These are phyloP conservation scores for Exophiala sideris DNA, from an alignment of 2,329 filamentous ascomycete species.

Conservation along the genomic window DNA sequence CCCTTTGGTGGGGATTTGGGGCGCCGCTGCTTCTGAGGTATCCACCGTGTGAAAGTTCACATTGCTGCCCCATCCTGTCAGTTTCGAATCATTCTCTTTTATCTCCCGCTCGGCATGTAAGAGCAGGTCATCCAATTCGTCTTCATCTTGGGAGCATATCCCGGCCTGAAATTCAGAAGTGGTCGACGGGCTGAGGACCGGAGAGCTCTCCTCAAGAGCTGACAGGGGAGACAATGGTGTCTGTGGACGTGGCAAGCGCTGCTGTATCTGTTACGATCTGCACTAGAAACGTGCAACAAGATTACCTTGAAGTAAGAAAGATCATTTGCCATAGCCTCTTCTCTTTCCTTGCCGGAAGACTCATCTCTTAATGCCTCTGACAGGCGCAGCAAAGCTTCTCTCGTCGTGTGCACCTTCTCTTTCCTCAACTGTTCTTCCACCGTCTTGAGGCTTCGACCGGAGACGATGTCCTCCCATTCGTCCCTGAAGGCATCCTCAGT, in stretches of 20 bases:
- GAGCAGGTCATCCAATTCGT: constrained; percentile 6
- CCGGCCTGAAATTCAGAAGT: constrained; percentile 1
- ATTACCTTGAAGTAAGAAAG: neutral
- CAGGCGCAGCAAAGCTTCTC: constrained; percentile 12
- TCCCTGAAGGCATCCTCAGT: constrained; percentile 3
- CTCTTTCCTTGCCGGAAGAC: neutral
- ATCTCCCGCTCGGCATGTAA: constrained; percentile 6
- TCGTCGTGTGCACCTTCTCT: constrained; percentile 18
- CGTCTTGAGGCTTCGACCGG: neutral
- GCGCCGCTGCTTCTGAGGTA: no score
- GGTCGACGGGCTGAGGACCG: neutral
- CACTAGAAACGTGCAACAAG: neutral
- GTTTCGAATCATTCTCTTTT: neutral
- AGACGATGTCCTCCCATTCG: constrained; percentile 13
- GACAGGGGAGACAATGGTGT: neutral
- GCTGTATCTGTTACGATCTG: neutral
- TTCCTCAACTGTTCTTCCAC: constrained; percentile 5
- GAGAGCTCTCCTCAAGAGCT: constrained; percentile 1
- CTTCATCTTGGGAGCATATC: neutral
- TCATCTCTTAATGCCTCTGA: constrained; percentile 3
- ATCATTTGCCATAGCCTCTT: neutral
- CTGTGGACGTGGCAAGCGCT: neutral
- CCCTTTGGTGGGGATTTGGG: no score
- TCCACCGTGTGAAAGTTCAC: neutral
- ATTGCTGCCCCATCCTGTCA: neutral